phyloP scores from a whole-genome alignment of 2,329 filamentous ascomycete genomes.

The Fusarium hostae region DNA sequence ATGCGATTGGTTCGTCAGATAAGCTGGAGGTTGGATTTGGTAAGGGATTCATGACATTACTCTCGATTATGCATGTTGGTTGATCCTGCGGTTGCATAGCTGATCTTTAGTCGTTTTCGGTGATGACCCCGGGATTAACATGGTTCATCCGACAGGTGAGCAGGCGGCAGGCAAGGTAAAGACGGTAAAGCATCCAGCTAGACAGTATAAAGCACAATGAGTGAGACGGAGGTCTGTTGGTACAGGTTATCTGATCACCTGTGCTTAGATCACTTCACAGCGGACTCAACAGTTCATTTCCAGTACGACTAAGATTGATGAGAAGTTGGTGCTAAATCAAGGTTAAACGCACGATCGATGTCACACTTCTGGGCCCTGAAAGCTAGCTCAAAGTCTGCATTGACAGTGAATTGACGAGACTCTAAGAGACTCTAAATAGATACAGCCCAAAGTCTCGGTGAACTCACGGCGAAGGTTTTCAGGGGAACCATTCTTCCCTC shows the following conservation, averaged over 20 bases:
- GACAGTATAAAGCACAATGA: background rate
- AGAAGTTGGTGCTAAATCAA: background rate
- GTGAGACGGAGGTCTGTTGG: fast-evolving
- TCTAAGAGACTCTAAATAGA: background rate
- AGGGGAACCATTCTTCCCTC: background rate
- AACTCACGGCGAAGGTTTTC: background rate
- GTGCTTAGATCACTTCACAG: too few species aligned
- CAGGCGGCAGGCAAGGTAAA: background rate
- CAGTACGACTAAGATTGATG: background rate
- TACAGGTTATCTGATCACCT: background rate
- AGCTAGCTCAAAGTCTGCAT: background rate
- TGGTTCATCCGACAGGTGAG: background rate
- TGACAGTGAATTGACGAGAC: background rate
- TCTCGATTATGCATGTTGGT: background rate
- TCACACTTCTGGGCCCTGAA: background rate
- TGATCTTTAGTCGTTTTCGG: background rate
- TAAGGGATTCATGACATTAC: background rate
- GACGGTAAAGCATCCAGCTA: background rate
- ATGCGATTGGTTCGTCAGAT: background rate
- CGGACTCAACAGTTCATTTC: background rate
- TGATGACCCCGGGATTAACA: background rate
- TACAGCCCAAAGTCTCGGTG: background rate
- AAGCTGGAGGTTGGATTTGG: background rate
- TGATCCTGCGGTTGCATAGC: background rate
- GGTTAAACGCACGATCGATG: background rate